Evolutionary conservation across 768 basidiomycete genomes (phyloP), one percentile per base, ranked within the genome.

Genomic region (Boletus bicolor): DNA sequence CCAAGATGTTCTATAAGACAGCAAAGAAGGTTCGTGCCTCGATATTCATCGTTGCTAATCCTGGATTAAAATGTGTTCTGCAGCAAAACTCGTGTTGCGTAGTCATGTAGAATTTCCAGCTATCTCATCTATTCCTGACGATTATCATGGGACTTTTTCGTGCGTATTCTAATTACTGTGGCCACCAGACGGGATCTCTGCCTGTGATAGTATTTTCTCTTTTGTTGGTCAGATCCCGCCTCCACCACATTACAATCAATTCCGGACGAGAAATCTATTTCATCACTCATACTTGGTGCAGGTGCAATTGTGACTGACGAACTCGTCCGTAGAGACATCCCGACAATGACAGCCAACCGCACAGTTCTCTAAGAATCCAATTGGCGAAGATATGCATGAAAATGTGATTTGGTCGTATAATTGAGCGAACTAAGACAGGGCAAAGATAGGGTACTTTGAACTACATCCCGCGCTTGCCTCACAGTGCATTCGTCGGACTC

Each of bases 1-100:
- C 85, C 75, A 98, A 98, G 85, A 90, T 92, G 88, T 99, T 99
- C 71, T 98, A 98, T 79, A 97, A 98, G 87, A 97, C 95, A 8
- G 93, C 96, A 2, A 98, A 98, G 89, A 96, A 95, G 89, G 95
- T 93, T 53, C 49, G 81, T 66, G 4, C 11, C 19, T 48, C 19
- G 19, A 10, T 26, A 14, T 44, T 5, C 14, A 30, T 50, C 32
- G 46, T 55, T 17, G 26, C 51, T 24, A 56, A 19, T 24, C 37
- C 37, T 7, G 28, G 39, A 44, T 58, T 65, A 53, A 67, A 54
- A 15, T 38, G 39, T 4, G 42, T 44, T 17, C n/a, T 54, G 36
- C 68, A 94, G 91, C 93, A 96, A 91, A 97, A 97, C 75, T 89
- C 90, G 26, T 98, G 95, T 75, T 97, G 94, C 68, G 79, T 91